phyloP scores from a whole-genome alignment of 2,329 filamentous ascomycete genomes.

The Aspergillus sojae region DNA sequence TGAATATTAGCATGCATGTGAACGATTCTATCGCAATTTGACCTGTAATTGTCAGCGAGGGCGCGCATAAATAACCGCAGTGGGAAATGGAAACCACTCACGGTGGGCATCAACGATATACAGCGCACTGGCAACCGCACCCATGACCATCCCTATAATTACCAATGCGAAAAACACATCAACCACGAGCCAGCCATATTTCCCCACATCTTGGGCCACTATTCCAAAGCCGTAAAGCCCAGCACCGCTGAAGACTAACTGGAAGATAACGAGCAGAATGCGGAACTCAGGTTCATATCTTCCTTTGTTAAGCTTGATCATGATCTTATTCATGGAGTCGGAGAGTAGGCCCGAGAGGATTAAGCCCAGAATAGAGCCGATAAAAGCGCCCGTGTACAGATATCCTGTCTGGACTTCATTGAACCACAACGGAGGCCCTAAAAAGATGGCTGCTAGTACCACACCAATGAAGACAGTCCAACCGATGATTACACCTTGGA shows the following conservation, averaged over 20 bases:
- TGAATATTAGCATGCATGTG: constrained; percentile 88
- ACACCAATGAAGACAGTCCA: constrained; percentile 95
- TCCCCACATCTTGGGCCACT: constrained; percentile 62
- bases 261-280: constrained; percentile 78
- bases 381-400: constrained; percentile 80
- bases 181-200: constrained; percentile 73
- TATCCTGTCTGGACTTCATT: constrained; percentile 80
- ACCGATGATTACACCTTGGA: constrained; percentile 87
- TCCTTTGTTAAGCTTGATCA: constrained; percentile 76
- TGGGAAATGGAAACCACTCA: constrained; percentile 47
- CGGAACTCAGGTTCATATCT: constrained; percentile 92
- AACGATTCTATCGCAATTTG: constrained; percentile 85
- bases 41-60: constrained; percentile 48
- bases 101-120: constrained; percentile 94
- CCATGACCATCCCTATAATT: constrained; percentile 88
- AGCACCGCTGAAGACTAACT: constrained; percentile 74
- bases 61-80: not conserved
- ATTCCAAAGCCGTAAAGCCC: constrained; percentile 85
- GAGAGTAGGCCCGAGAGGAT: constrained; percentile 71
- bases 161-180: constrained; percentile 82
- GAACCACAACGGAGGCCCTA: constrained; percentile 81
- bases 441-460: constrained; percentile 78
- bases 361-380: constrained; percentile 80
- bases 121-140: constrained; percentile 79
- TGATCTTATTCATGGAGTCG: constrained; percentile 69